These are phyloP conservation scores for Elasticomyces elasticus DNA, from an alignment of 495 filamentous ascomycete species.

Conservation along the genomic window DNA sequence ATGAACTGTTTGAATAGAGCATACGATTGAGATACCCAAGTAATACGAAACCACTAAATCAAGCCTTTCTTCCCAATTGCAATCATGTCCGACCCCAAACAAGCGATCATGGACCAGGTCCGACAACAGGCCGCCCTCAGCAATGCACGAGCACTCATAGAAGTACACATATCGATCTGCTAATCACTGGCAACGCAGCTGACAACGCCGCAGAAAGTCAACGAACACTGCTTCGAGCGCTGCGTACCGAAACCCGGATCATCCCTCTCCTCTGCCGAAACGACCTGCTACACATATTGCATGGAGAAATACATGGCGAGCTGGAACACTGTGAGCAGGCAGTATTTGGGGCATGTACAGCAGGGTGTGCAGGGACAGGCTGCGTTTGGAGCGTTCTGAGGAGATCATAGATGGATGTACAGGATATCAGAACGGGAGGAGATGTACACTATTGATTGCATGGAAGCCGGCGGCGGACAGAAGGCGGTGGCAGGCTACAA, in stretches of 20 bases:
- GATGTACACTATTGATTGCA: no score
- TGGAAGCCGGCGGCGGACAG: no score
- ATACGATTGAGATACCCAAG: neutral
- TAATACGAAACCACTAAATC: neutral
- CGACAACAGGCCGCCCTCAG: conserved; percentile 61
- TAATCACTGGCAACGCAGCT: no score
- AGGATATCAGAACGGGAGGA: no score
- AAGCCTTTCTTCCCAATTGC: neutral
- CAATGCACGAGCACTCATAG: conserved; percentile 66
- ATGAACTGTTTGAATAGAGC: no score
- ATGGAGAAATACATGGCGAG: conserved; percentile 96
- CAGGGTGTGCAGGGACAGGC: conserved; percentile 37
- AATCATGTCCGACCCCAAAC: conserved; percentile 48
- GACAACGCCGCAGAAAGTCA: conserved; percentile 78
- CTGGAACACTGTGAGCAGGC: conserved; percentile 76
- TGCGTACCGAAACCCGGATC: conserved; percentile 79
- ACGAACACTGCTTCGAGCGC: conserved; percentile 91
- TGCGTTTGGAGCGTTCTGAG: conserved; percentile 1
- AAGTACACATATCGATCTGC: no score
- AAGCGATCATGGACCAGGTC: conserved; percentile 61
- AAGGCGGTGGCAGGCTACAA: neutral
- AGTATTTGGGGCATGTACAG: conserved; percentile 66
- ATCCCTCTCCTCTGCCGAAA: conserved; percentile 61
- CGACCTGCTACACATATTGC: conserved; percentile 72
- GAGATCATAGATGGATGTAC: no score